Percentiles rank a stretch among this genome's conserved stretches.
phyloP scores from a whole-genome alignment of 2,329 filamentous ascomycete genomes.

The Neospermospora avenae region DNA sequence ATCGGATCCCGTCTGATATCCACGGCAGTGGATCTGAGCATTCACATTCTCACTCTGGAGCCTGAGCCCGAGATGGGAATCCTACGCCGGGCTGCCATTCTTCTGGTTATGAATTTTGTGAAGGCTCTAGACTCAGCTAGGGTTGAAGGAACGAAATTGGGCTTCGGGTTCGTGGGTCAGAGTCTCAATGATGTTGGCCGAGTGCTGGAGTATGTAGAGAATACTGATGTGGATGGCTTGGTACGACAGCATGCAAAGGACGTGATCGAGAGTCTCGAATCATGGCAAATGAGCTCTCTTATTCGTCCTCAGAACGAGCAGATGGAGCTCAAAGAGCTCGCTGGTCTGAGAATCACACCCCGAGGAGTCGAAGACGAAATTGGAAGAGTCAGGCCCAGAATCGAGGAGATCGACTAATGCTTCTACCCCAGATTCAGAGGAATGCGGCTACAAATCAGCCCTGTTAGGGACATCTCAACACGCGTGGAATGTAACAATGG shows the following conservation, averaged over 20 bases:
- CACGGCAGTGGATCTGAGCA: conserved; percentile 57
- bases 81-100: conserved; percentile 61
- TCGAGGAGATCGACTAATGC: conserved; percentile 59
- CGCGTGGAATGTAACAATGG: neutral
- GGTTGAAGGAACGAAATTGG: conserved; percentile 44
- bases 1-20: conserved; percentile 52
- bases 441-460: neutral
- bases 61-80: conserved; percentile 58
- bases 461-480: neutral
- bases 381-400: conserved; percentile 38
- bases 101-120: conserved; percentile 61
- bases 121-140: conserved; percentile 54
- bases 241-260: conserved; percentile 64
- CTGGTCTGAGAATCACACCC: conserved; percentile 44
- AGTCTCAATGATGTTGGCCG: conserved; percentile 60
- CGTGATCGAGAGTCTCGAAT: conserved; percentile 64
- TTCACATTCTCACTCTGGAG: conserved; percentile 63
- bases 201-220: conserved; percentile 60
- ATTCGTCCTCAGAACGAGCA: conserved; percentile 17
- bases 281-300: conserved; percentile 53
- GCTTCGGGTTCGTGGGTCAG: conserved; percentile 51
- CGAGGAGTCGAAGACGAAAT: conserved; percentile 11
- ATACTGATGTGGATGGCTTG: conserved; percentile 64
- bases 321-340: conserved; percentile 37
- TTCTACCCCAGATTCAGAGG: neutral